These are phyloP conservation scores for Cryptosporidium sp. DNA, from an alignment of 169 alveolate species.

Conservation along the genomic window DNA sequence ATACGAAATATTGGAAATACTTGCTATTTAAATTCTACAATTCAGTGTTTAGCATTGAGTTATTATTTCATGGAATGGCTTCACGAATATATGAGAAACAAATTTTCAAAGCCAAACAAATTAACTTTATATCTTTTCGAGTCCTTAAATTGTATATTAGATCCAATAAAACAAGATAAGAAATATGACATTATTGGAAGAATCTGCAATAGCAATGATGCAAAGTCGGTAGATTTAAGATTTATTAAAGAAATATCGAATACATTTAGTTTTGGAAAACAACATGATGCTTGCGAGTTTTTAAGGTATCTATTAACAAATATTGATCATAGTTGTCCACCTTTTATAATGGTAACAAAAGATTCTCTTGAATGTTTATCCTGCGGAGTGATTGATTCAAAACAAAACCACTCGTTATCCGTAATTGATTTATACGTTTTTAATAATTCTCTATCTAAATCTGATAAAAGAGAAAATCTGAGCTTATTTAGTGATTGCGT, in stretches of 20 bases:
- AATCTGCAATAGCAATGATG: background rate
- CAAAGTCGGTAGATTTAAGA: background rate
- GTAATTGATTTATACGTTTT: slow-evolving; percentile 27
- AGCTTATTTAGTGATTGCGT: background rate
- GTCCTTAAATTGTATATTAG: background rate
- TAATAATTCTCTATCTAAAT: background rate
- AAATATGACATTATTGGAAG: background rate
- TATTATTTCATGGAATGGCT: slow-evolving; percentile 46
- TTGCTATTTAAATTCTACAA: slow-evolving; percentile 69
- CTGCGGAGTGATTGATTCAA: background rate
- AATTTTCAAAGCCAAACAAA: slow-evolving; percentile 2
- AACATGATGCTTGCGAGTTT: slow-evolving; percentile 68
- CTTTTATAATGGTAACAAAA: slow-evolving; percentile 12
- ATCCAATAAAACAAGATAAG: background rate
- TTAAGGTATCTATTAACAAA: slow-evolving; percentile 49
- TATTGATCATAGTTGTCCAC: background rate
- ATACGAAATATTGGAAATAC: slow-evolving; percentile 71
- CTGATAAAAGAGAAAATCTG: background rate
- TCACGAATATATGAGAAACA: background rate
- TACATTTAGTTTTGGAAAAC: slow-evolving; percentile 22
- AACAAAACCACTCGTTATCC: slow-evolving; percentile 14
- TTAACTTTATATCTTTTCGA: background rate
- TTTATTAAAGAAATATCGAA: slow-evolving; percentile 24
- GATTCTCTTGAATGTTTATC: slow-evolving; percentile 10
- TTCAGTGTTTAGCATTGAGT: slow-evolving; percentile 70